Conservation (phyloP, 331 rosid genomes). For the Arachis monticola region DNA sequence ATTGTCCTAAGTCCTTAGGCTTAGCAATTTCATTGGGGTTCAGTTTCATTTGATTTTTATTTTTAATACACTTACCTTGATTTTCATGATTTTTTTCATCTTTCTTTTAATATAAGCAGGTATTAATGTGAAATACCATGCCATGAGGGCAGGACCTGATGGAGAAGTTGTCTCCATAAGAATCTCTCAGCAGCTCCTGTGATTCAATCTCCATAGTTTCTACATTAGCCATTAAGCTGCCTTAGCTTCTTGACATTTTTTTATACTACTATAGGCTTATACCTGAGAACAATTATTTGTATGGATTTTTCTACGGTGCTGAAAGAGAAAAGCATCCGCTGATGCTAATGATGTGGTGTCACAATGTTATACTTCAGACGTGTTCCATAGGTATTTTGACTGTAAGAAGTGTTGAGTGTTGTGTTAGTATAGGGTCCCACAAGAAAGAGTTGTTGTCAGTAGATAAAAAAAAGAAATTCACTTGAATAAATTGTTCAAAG, state of each 20-base stretch:
- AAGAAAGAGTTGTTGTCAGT: no score
- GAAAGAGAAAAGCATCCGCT: no score
- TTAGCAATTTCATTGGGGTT: constrained; percentile 11
- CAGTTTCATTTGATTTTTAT: constrained; percentile 9
- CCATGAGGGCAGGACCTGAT: constrained; percentile 79
- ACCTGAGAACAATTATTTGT: neutral
- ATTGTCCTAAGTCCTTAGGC: neutral
- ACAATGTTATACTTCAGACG: no score
- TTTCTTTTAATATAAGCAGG: constrained; percentile 54
- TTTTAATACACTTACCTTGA: constrained; percentile 8
- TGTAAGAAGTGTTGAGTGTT: no score
- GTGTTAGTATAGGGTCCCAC: no score
- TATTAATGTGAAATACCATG: constrained; percentile 82
- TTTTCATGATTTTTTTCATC: constrained; percentile 17
- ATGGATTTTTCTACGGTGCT: no score
- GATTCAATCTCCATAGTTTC: constrained; percentile 42
- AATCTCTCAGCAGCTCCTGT: constrained; percentile 95
- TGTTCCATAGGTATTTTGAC: no score
- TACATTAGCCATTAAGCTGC: constrained; percentile 26
- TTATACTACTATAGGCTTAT: constrained; percentile 14
- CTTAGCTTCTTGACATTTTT: constrained; percentile 31
- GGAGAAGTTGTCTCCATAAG: constrained; percentile 88
- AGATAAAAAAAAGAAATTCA: no score
- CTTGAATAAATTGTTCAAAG: no score
- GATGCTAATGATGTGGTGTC: no score